Percentiles rank a stretch among this genome's conserved stretches.
Conservation (phyloP, 345 rosid species). For the Acer saccharum region DNA sequence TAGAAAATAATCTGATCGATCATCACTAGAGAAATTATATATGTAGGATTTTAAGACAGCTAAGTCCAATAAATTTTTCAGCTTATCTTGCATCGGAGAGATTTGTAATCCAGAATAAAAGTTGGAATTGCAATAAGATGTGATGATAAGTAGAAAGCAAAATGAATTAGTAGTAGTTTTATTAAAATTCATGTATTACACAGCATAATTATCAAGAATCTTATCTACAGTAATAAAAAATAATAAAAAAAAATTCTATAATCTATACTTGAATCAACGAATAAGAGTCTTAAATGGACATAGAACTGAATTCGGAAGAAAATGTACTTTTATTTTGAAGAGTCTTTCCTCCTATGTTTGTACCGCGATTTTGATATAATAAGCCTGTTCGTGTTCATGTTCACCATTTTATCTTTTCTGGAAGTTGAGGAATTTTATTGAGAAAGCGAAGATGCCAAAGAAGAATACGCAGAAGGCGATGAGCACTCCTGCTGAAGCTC, state of each 20-base stretch:
- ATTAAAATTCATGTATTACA: no score
- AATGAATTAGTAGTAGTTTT: background rate
- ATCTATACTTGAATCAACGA: no score
- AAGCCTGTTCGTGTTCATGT: background rate
- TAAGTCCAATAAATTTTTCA: no score
- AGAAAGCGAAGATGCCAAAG: constrained; percentile 36
- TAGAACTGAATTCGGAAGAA: background rate
- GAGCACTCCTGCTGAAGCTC: constrained; percentile 15
- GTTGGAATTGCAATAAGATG: background rate
- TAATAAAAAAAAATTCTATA: no score
- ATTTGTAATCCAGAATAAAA: background rate
- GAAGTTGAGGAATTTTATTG: constrained; percentile 52
- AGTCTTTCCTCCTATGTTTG: background rate
- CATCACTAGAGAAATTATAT: no score
- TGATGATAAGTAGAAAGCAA: background rate
- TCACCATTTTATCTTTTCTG: constrained; percentile 47
- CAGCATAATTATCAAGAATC: no score
- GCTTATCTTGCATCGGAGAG: background rate
- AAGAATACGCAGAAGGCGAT: constrained; percentile 51
- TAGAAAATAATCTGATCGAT: no score
- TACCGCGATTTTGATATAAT: background rate
- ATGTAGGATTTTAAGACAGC: no score
- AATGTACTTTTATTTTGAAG: background rate
- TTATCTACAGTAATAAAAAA: no score
- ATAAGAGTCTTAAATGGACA: background rate